A percentile compares a stretch with the other conserved stretches of the same genome.
Conservation (phyloP, 345 rosid species). For the Moricandia arvensis region DNA sequence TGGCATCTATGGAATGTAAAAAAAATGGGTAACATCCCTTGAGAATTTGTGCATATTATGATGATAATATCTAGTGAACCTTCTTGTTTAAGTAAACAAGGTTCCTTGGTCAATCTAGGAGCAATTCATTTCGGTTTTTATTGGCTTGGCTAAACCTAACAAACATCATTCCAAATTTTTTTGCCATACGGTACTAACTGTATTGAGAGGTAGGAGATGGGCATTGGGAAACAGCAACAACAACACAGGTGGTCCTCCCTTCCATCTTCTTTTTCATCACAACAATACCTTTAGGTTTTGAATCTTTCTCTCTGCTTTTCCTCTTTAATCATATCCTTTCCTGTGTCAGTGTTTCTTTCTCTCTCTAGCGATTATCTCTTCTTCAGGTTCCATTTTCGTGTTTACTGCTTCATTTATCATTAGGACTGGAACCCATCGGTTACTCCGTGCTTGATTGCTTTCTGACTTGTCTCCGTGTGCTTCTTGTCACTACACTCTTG, state of each 20-base stretch:
- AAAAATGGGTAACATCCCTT: not conserved
- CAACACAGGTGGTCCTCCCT: constrained; percentile 29
- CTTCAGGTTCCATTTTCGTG: constrained; percentile 27
- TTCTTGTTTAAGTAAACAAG: not conserved
- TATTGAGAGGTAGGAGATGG: constrained; percentile 12
- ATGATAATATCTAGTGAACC: not conserved
- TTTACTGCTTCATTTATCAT: constrained; percentile 18
- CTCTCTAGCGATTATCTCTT: constrained; percentile 25
- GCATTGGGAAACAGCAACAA: constrained; percentile 10
- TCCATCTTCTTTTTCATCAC: not conserved
- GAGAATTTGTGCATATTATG: not conserved
- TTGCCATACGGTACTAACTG: constrained; percentile 2
- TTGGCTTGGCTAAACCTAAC: not conserved
- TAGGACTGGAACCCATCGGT: constrained; percentile 29
- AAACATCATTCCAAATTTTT: not conserved
- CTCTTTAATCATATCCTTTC: constrained; percentile 22
- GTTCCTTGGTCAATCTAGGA: not conserved
- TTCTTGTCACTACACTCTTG: constrained; percentile 29
- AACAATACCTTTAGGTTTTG: constrained; percentile 6
- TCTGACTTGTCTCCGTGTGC: constrained; percentile 27
- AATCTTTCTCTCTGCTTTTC: constrained; percentile 22
- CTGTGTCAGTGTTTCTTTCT: constrained; percentile 29
- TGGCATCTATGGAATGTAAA: not conserved
- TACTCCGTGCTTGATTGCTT: constrained; percentile 22
- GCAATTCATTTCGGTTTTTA: not conserved